These are phyloP conservation scores for Verticillium isaacii DNA, from an alignment of 2,329 filamentous ascomycete species.

Conservation along the genomic window DNA sequence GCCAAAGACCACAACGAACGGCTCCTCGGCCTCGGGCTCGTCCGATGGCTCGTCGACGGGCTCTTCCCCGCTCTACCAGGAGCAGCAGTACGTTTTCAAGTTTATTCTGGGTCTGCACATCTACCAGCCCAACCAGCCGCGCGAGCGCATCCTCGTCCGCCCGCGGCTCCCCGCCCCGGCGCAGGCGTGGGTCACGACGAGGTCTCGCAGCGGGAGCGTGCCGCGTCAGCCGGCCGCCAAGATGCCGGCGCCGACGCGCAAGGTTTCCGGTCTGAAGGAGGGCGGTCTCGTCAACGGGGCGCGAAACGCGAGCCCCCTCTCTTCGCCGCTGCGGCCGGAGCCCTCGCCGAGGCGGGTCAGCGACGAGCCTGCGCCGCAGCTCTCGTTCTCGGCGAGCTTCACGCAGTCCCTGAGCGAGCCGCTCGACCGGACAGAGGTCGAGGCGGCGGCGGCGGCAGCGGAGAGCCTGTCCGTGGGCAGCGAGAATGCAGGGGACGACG, in stretches of 20 bases:
- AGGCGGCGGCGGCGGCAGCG: neutral
- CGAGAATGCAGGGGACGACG: neutral
- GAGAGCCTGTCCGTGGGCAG: neutral
- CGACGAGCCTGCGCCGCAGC: conserved; percentile 13
- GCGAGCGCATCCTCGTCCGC: conserved; percentile 59
- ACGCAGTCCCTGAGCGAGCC: conserved; percentile 11
- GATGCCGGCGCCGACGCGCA: conserved; percentile 38
- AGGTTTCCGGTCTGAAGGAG: conserved; percentile 40
- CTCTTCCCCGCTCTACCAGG: conserved; percentile 49
- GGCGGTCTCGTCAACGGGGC: conserved; percentile 45
- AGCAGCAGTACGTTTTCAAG: conserved; percentile 63
- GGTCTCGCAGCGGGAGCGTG: conserved; percentile 31
- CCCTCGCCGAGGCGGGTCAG: neutral
- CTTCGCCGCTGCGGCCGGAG: conserved; percentile 21
- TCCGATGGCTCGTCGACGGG: conserved; percentile 50
- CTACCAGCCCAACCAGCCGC: conserved; percentile 44
- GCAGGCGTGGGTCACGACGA: conserved; percentile 53
- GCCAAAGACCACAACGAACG: conserved; percentile 26
- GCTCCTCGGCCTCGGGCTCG: conserved; percentile 22
- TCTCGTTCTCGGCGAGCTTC: conserved; percentile 11
- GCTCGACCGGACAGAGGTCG: conserved; percentile 4
- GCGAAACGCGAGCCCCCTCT: conserved; percentile 40
- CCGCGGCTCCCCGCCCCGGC: conserved; percentile 68
- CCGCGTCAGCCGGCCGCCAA: conserved; percentile 28
- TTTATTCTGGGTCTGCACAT: conserved; percentile 67